phyloP scores from a whole-genome alignment of 805 yeast genomes.

The Zygosaccharomyces siamensis region DNA sequence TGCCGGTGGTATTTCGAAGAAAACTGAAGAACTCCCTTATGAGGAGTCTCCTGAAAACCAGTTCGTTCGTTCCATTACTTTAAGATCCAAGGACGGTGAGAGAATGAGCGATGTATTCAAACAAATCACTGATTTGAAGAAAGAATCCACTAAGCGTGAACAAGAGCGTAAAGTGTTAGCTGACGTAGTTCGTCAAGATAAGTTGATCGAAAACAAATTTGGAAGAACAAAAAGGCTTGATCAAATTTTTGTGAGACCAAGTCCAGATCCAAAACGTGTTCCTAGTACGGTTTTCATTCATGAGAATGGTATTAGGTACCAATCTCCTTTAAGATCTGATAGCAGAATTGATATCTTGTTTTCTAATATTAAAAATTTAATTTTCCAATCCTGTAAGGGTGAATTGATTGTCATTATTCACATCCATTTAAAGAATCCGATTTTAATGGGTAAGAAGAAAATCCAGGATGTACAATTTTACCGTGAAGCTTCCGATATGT shows the following conservation, averaged over 20 bases:
- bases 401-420: conserved; percentile 91
- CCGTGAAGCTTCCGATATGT: conserved; percentile 93
- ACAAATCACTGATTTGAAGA: conserved; percentile 86
- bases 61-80: conserved; percentile 79
- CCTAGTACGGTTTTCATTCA: conserved; percentile 90
- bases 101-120: conserved; percentile 86
- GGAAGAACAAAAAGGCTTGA: conserved; percentile 85
- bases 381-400: conserved; percentile 94
- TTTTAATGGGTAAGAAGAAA: conserved; percentile 93
- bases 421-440: conserved; percentile 85
- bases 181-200: conserved; percentile 91
- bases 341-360: conserved; percentile 84
- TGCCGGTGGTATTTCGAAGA: conserved; percentile 61
- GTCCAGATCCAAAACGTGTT: conserved; percentile 93
- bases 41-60: conserved; percentile 84
- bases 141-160: conserved; percentile 85
- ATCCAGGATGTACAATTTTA: conserved; percentile 94
- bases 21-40: conserved; percentile 79
- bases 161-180: conserved; percentile 86
- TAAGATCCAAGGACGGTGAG: conserved; percentile 85
- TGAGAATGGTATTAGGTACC: conserved; percentile 93
- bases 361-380: conserved; percentile 85
- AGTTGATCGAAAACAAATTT: conserved; percentile 71
- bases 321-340: conserved; percentile 77
- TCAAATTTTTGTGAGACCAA: conserved; percentile 86